Base-by-base conservation (phyloP, 768 basidiomycete genomes). In the Lyophyllum decastes region DNA sequence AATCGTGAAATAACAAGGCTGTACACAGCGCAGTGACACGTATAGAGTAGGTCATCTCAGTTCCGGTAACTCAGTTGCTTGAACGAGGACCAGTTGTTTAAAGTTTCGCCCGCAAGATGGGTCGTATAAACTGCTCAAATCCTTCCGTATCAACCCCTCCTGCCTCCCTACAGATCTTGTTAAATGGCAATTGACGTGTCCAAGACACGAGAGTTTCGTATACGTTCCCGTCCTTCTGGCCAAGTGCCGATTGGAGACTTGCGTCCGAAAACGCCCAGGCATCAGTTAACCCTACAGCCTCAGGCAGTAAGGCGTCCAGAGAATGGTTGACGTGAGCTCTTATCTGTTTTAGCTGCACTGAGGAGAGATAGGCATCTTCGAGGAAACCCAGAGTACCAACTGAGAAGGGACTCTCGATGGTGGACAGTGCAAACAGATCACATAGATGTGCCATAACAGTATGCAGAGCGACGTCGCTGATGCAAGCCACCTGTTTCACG, bases 221-320 rank as follows among this genome's bases (percentile, higher is more conserved):
- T 5, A 66, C 62, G 46, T 67, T 63, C 4, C 68, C 67, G 41
- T 70, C 69, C 46, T 64, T 61, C 38, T 54, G 56, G 9, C 69
- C 69, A 11, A 70, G 35, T 16, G 64, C 66, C 1, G 63, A 64
- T 17, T 55, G 52, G 8, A 70, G 47, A 57, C 63, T 64, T 5
- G 64, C 67, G 41, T 68, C 67, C 8, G 66, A 61, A 40, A 68
- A 70, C 25, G 63, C 64, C 69, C 67, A 67, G 1, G 66, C 67
- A 43, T 70, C 67, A 9, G 66, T 60, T 21, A 70, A 45, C 0
- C 60, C 66, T 12, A 70, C 52, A 1, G 66, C 66, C 43, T 70
- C 69, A 1, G 66, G 66, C 11, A 68, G 21, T 11, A 70, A 49
- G 7, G 16, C 30, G 2, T 52, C 27, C 17, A 67, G 45, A 19